These are phyloP conservation scores for Candida pseudoviswanathii DNA, from an alignment of 1,139 yeast species.

Conservation along the genomic window DNA sequence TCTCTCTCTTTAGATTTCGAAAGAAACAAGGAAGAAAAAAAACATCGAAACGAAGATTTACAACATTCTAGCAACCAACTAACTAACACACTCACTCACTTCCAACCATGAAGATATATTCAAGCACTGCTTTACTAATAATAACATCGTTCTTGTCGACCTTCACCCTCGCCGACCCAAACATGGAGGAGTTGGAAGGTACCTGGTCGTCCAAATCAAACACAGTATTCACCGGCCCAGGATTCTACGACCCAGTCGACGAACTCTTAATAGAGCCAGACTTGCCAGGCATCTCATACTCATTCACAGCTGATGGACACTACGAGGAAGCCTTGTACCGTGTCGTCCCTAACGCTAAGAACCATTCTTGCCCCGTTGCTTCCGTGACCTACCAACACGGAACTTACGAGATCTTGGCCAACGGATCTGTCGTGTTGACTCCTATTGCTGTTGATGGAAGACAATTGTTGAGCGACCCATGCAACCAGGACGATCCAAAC, in stretches of 20 bases:
- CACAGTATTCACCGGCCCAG: constrained; percentile 96
- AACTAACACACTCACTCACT: neutral
- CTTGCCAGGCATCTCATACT: constrained; percentile 88
- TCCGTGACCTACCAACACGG: constrained; percentile 90
- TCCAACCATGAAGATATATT: constrained; percentile 2
- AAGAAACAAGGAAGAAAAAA: neutral
- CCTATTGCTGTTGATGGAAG: constrained; percentile 92
- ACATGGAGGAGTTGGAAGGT: constrained; percentile 59
- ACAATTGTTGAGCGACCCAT: constrained; percentile 86
- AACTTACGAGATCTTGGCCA: constrained; percentile 57
- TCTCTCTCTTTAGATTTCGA: neutral
- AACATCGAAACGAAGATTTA: neutral
- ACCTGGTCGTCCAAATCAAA: constrained; percentile 95
- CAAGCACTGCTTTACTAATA: constrained; percentile 2
- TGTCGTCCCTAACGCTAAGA: constrained; percentile 66
- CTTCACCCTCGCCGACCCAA: constrained; percentile 24
- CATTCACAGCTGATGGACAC: constrained; percentile 89
- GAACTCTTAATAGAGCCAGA: constrained; percentile 94
- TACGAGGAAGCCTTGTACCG: constrained; percentile 90
- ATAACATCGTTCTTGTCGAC: constrained; percentile 7
- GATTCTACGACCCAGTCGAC: constrained; percentile 93
- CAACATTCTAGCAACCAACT: neutral
- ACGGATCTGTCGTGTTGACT: constrained; percentile 68
- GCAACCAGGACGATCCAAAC: constrained; percentile 46
- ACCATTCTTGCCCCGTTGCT: constrained; percentile 84